Evolutionary conservation across 108 stramenopile genomes (phyloP), one percentile per base, ranked within the genome.

Genomic region (Stephanodiscus minutulus): DNA sequence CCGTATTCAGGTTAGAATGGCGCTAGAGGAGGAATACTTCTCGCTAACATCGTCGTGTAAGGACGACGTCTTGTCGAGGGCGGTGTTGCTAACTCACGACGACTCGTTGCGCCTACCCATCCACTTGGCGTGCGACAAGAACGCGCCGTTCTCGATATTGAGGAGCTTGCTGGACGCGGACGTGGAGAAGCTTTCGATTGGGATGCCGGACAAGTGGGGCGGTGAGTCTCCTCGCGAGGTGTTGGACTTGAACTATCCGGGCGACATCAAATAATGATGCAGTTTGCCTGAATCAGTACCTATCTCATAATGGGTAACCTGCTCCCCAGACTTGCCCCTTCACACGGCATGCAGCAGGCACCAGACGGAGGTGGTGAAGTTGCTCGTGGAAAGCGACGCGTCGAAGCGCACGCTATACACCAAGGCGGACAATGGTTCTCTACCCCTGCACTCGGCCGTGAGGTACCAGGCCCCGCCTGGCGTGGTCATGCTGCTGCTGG

Each of bases 81-180:
- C 86, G 28, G 84, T 89, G 17, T n/a, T 85, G 20, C 36, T 83
- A 55, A 75, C 73, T 24, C 58, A 61, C 39, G 82, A 81, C 37
- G 71, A 60, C 2, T 82, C 74, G 11, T 66, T 49, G 37, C 78
- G 88, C 36, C 69, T 85, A 3, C 86, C 86, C 0, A 73, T 89
- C 33, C 88, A 89, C 47, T 65, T 89, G 46, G 88, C 86, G 20
- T 86, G 84, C 58, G 88, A 89, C 71, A 86, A 83, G 55, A 86
- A 83, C 58, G 88, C 86, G 10, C 88, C 88, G 0, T 15, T 89
- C 17, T 81, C 76, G 28, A 76, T 89, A 35, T 75, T 89, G 73
- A 72, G 60, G 31, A 60, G 72, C 5, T 74, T 89, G 20, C 46
- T 89, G 6, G 79, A 81, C 31, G 77, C 72, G 20, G 88, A 89